These are phyloP conservation scores for Boletus rex-veris DNA, from an alignment of 768 basidiomycete species.

Conservation along the genomic window DNA sequence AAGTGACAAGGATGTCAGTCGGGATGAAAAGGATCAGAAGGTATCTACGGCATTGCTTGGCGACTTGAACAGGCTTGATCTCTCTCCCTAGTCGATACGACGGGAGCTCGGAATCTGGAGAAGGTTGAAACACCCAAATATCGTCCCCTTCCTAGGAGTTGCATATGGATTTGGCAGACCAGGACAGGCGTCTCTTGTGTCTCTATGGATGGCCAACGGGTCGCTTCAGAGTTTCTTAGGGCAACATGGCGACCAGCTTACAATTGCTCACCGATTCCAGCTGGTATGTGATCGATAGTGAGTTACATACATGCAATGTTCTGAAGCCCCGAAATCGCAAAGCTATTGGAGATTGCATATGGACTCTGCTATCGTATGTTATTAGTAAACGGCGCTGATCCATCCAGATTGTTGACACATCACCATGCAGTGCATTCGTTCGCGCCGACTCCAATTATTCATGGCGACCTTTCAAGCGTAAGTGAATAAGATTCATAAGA, in stretches of 20 bases:
- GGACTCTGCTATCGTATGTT: constrained; percentile 6
- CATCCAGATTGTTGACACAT: background rate
- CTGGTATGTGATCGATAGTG: background rate
- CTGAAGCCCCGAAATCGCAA: background rate
- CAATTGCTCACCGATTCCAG: background rate
- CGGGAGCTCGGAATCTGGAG: constrained; percentile 1
- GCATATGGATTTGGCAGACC: constrained; percentile 21
- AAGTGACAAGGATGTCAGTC: too few species aligned
- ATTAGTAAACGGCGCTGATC: too few species aligned
- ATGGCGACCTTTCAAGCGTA: constrained; percentile 15
- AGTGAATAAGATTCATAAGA: background rate
- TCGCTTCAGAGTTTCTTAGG: background rate
- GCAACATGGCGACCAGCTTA: background rate
- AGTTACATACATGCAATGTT: too few species aligned
- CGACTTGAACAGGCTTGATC: background rate
- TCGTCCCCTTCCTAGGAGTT: constrained; percentile 10
- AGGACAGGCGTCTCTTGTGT: background rate
- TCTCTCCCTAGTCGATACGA: background rate
- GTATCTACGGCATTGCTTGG: too few species aligned
- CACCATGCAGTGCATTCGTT: constrained; percentile 9
- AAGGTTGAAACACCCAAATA: background rate
- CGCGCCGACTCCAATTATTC: background rate
- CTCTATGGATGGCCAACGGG: constrained; percentile 4
- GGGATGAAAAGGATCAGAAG: too few species aligned
- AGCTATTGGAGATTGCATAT: constrained; percentile 9